These are phyloP conservation scores for Kwoniella shandongensis DNA, from an alignment of 768 basidiomycete species.

Conservation along the genomic window DNA sequence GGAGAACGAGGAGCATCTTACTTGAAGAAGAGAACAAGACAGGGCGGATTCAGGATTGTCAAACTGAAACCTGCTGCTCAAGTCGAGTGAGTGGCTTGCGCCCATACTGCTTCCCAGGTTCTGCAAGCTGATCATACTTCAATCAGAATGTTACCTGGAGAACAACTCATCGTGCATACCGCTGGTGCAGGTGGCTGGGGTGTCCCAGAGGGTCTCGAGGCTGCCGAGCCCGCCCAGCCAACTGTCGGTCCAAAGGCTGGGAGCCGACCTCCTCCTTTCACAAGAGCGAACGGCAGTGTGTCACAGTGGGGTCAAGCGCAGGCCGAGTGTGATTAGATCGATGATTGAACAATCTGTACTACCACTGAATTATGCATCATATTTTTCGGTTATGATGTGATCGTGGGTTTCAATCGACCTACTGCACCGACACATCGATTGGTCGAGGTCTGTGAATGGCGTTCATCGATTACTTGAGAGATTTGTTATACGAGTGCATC, in stretches of 20 bases:
- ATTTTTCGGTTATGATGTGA: too few species aligned
- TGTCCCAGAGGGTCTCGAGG: neutral
- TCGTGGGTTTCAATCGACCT: too few species aligned
- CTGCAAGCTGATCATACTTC: slow-evolving; percentile 1
- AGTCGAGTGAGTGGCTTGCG: slow-evolving; percentile 3
- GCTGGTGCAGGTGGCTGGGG: slow-evolving; percentile 47
- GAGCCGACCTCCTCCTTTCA: slow-evolving; percentile 21
- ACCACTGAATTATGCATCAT: too few species aligned
- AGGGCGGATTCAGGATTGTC: slow-evolving; percentile 16
- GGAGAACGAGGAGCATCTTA: slow-evolving; percentile 24
- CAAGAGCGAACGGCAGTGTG: slow-evolving; percentile 29
- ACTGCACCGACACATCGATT: too few species aligned
- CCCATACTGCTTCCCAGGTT: neutral
- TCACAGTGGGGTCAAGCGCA: slow-evolving; percentile 25
- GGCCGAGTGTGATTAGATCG: slow-evolving; percentile 24
- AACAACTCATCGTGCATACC: slow-evolving; percentile 30
- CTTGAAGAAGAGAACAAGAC: slow-evolving; percentile 15
- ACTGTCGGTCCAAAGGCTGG: slow-evolving; percentile 13
- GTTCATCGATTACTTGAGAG: too few species aligned
- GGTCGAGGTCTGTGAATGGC: too few species aligned
- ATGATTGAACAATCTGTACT: too few species aligned
- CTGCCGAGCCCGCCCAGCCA: neutral
- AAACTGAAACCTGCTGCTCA: slow-evolving; percentile 23
- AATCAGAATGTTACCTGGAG: slow-evolving; percentile 18
- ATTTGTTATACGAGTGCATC: too few species aligned